Evolutionary conservation across 78 protist species (phyloP), one percentile per base, ranked within the genome.

Genomic region (Dictyostelium citrinum): DNA sequence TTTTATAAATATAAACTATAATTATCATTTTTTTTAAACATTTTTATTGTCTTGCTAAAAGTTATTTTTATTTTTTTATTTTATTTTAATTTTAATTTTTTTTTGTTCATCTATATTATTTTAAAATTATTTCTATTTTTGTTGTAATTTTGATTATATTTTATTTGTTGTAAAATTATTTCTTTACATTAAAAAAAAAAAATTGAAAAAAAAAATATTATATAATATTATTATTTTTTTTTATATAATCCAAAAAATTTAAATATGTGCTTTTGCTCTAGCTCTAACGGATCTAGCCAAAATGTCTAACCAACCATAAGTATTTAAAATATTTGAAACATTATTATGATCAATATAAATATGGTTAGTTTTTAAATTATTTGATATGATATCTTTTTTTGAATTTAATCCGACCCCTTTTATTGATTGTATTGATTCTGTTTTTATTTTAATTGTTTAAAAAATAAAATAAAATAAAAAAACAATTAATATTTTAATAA

Each of bases 391-490:
- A 55, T 20, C 64, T 55, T 55, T 55, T 55, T 55, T 55, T 55
- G 64, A 55, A 24, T 64, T 64, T 27, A 37, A 64, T 64, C 31
- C 35, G 35, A 64, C 72, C 8, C 39, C 31, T 24, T 10, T 64
- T n/a, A 64, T 64, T 64, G 72, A 64, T 64, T 64, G 72, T 64
- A 64, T n/a, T n/a, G 72, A 61, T 61, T 24, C 72, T 61, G 27
- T 24, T 22, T 11, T 61, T 24, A 60, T 43, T 43, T 43, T 43
- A 43, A 6, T 43, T 6, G 8, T 3, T 6, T 6, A 6, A 43
- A 43, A 43, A 43, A 43, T 43, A 43, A 43, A 43, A 43, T 43
- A 43, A 43, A 43, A 43, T 6, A 43, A 43, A 43, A 43, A 43
- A 43, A 43, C 2, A 43, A 43, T 43, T 43, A 43, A 37, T 37